These are phyloP conservation scores for Tetradesmus obliquus DNA, from an alignment of 139 green algal genomes.

Conservation along the genomic window DNA sequence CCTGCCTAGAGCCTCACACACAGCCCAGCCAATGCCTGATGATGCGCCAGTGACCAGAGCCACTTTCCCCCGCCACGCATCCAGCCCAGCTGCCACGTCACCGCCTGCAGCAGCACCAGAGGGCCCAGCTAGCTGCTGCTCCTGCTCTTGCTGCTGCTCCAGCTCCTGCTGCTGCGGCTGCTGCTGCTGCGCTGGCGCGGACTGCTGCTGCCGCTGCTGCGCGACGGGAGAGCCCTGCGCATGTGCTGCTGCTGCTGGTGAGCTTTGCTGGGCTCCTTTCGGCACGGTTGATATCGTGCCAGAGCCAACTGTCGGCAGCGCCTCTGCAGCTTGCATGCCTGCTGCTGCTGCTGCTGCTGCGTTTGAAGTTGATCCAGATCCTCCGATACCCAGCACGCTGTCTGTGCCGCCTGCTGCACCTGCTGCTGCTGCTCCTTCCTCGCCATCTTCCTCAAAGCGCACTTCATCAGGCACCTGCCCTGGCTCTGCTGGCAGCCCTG, in stretches of 20 bases:
- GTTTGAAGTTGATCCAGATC: neutral
- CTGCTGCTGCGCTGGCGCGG: neutral
- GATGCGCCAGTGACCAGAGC: conserved; percentile 82
- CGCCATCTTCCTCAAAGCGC: conserved; percentile 60
- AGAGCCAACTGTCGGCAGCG: conserved; percentile 5
- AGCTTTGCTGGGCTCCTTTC: neutral
- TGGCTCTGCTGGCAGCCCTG: conserved; percentile 59
- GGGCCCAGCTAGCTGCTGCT: neutral
- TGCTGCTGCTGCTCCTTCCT: neutral
- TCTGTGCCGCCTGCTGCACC: neutral
- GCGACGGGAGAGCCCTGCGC: neutral
- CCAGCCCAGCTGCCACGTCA: conserved; percentile 35
- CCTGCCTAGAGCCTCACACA: conserved; percentile 67
- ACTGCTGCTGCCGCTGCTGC: conserved; percentile 12
- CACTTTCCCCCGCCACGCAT: conserved; percentile 75
- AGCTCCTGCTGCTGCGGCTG: neutral
- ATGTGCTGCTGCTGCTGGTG: neutral
- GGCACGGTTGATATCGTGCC: neutral
- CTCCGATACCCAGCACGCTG: neutral
- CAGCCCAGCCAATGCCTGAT: conserved; percentile 80
- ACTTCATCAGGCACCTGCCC: conserved; percentile 66
- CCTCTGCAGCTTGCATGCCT: conserved; percentile 30
- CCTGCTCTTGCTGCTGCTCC: conserved; percentile 11
- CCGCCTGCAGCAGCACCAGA: conserved; percentile 14
- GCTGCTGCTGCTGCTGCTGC: conserved; percentile 40